Conservation (phyloP, 2,329 filamentous ascomycete genomes). For the Ophiostoma ips region DNA sequence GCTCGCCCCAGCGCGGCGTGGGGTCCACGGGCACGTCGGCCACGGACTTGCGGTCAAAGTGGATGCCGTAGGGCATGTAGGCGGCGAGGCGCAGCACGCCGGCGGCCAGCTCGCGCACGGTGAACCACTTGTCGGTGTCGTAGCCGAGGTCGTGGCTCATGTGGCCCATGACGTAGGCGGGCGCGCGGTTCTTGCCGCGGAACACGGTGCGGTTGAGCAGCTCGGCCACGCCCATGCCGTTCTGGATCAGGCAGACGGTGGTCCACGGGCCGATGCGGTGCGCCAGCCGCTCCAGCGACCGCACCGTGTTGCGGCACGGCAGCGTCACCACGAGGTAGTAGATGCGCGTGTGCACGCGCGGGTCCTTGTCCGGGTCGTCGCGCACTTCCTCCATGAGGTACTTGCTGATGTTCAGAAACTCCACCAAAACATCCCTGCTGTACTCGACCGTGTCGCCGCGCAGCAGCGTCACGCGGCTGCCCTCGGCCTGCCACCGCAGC, state of each 20-base stretch:
- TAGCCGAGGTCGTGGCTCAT: constrained; percentile 34
- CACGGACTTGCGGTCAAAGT: background rate
- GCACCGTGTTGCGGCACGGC: constrained; percentile 16
- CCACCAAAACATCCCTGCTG: background rate
- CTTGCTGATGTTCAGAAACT: background rate
- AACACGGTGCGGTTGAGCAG: constrained; percentile 60
- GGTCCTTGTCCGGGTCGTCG: background rate
- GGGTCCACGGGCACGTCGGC: background rate
- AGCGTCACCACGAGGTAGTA: constrained; percentile 21
- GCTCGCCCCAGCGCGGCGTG: background rate
- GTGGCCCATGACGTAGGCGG: constrained; percentile 62
- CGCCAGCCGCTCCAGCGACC: constrained; percentile 15
- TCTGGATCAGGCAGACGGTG: constrained; percentile 22
- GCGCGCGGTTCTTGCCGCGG: constrained; percentile 46
- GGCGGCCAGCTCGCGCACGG: constrained; percentile 17
- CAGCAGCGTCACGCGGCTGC: background rate
- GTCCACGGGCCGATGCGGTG: constrained; percentile 21
- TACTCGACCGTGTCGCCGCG: background rate
- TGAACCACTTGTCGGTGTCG: constrained; percentile 6
- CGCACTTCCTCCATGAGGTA: background rate
- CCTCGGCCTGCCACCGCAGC: background rate
- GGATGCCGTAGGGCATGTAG: constrained; percentile 4
- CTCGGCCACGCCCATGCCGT: constrained; percentile 66
- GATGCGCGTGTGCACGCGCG: constrained; percentile 11
- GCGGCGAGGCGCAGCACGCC: constrained; percentile 23